Percentiles rank a stretch among this genome's conserved stretches.
Evolutionary conservation across 2,329 filamentous ascomycete species (phyloP).

Genomic region (Nothophaeocryptopus gaeumannii): DNA sequence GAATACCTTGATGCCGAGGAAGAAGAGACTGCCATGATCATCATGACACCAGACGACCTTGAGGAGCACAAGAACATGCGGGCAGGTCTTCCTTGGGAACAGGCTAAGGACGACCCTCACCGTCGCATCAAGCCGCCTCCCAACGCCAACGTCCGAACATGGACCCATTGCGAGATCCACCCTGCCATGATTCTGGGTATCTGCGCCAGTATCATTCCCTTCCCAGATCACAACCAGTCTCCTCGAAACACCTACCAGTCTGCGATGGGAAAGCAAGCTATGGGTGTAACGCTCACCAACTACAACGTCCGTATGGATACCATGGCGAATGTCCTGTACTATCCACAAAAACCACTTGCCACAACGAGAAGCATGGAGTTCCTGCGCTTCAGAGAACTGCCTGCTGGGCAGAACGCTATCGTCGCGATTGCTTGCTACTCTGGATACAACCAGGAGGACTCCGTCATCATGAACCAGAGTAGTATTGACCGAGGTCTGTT

Average conservation of each 20-base stretch:
- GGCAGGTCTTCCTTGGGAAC: slow-evolving; percentile 36
- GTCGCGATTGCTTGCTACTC: slow-evolving; percentile 97
- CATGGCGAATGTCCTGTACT: slow-evolving; percentile 99
- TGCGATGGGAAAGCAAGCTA: slow-evolving; percentile 99
- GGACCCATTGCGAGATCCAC: slow-evolving; percentile 98
- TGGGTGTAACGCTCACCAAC: slow-evolving; percentile 98
- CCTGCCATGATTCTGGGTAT: slow-evolving; percentile 98
- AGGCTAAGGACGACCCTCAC: slow-evolving; percentile 71
- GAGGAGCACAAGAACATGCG: slow-evolving; percentile 55
- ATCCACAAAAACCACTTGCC: slow-evolving; percentile 93
- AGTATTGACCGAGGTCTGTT: slow-evolving; percentile 97
- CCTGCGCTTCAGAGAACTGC: slow-evolving; percentile 93
- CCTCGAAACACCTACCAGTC: slow-evolving; percentile 97
- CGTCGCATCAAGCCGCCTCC: slow-evolving; percentile 83
- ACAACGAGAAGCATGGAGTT: slow-evolving; percentile 99
- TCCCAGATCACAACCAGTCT: slow-evolving; percentile 97
- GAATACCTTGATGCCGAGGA: slow-evolving; percentile 98
- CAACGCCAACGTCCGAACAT: slow-evolving; percentile 83
- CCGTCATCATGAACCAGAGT: slow-evolving; percentile 99
- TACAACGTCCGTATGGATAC: slow-evolving; percentile 98
- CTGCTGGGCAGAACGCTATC: slow-evolving; percentile 95
- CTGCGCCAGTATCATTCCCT: slow-evolving; percentile 98
- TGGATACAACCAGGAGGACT: slow-evolving; percentile 99
- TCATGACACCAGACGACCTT: slow-evolving; percentile 95
- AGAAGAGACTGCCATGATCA: slow-evolving; percentile 98